phyloP scores from a whole-genome alignment of 2,329 filamentous ascomycete genomes.

The Beauveria bassiana region DNA sequence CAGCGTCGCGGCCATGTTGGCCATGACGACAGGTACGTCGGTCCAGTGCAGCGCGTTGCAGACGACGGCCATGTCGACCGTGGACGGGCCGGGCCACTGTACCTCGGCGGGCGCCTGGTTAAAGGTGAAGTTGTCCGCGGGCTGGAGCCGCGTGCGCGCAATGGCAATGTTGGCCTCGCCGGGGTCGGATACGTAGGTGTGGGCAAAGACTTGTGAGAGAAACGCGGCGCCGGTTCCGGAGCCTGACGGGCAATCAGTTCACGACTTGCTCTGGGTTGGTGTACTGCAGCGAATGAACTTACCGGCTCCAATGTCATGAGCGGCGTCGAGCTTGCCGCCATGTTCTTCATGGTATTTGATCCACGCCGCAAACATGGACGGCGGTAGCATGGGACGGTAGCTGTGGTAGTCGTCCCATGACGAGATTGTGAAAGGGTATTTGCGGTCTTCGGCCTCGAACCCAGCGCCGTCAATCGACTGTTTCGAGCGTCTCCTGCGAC shows the following conservation, averaged over 20 bases:
- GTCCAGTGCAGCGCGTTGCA: conserved; percentile 12
- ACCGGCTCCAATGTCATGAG: conserved; percentile 10
- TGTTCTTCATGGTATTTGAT: conserved; percentile 4
- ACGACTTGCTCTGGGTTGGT: neutral
- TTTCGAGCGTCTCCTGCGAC: neutral
- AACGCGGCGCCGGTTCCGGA: conserved; percentile 8
- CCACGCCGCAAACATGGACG: conserved; percentile 10
- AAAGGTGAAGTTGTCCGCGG: neutral
- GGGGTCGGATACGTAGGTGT: conserved; percentile 11
- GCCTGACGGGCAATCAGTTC: neutral
- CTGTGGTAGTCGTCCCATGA: conserved; percentile 9
- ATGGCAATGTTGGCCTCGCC: conserved; percentile 9
- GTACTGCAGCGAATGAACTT: neutral
- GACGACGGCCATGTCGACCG: conserved; percentile 8
- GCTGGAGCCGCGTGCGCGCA: neutral
- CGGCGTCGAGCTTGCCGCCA: conserved; percentile 5
- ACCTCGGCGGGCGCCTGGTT: conserved; percentile 1
- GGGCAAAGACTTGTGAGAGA: conserved; percentile 2
- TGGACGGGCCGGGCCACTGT: neutral
- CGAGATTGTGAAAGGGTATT: conserved; percentile 9
- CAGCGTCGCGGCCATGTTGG: conserved; percentile 4
- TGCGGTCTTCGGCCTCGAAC: conserved; percentile 3
- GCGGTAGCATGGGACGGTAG: conserved; percentile 2
- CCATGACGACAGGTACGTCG: neutral
- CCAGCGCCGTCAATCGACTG: neutral